A percentile compares a stretch with the other conserved stretches of the same genome.
Conservation (phyloP, 768 basidiomycete genomes). For the Lactifluus rugatus region DNA sequence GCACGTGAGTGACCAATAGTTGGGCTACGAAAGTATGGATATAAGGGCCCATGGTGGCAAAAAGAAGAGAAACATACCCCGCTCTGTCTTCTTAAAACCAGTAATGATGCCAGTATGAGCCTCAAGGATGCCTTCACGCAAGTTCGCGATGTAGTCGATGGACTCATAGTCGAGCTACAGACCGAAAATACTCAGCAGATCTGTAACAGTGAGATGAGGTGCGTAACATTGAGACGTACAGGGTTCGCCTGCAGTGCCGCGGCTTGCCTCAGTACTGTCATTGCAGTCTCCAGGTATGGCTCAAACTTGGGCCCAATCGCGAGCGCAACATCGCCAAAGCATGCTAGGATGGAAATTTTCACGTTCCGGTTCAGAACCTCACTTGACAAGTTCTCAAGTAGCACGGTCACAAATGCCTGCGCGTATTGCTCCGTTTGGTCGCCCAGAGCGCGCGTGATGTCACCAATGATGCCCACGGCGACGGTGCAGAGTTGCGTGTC, state of each 20-base stretch:
- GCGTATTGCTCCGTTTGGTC: conserved; percentile 78
- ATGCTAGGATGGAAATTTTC: conserved; percentile 92
- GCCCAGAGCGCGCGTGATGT: conserved; percentile 90
- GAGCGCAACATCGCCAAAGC: conserved; percentile 94
- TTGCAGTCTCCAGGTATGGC: conserved; percentile 83
- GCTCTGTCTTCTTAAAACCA: conserved; percentile 75
- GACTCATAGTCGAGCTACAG: conserved; percentile 74
- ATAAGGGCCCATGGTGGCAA: not conserved
- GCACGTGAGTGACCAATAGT: conserved; percentile 60
- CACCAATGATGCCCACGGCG: conserved; percentile 91
- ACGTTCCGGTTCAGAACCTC: conserved; percentile 86
- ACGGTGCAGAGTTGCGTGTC: conserved; percentile 95
- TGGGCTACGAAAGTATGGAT: conserved; percentile 26
- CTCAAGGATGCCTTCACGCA: conserved; percentile 93
- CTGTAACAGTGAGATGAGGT: not conserved
- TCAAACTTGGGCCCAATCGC: conserved; percentile 82
- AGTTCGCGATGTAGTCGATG: conserved; percentile 80
- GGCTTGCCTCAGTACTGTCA: conserved; percentile 86
- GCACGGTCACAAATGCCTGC: conserved; percentile 80
- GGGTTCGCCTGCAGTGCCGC: conserved; percentile 82
- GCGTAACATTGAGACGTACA: conserved; percentile 35
- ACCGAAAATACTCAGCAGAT: conserved; percentile 8
- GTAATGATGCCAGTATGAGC: conserved; percentile 94
- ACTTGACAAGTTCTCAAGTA: conserved; percentile 86
- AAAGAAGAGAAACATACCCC: conserved; percentile 37